Evolutionary conservation across 768 basidiomycete species (phyloP), one percentile per base, ranked within the genome.

Genomic region (Leccinum rimulosum): DNA sequence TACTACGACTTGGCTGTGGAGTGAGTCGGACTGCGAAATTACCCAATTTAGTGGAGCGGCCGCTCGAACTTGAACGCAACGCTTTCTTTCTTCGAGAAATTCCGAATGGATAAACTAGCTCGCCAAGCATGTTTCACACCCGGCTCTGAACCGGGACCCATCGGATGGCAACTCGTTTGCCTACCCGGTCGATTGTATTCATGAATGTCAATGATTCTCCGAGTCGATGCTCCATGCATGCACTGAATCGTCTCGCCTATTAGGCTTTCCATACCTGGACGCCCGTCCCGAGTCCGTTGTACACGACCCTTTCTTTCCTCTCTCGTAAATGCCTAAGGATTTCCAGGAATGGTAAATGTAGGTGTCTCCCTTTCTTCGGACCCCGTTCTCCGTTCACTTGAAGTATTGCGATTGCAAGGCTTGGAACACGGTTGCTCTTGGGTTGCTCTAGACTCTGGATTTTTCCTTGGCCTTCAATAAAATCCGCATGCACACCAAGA

Each of bases 391-490:
- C 52, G 31, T 57, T 57, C 36, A 43, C 10, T 45, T 45, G 10
- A n/a, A 56, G 61, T 50, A 55, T 57, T 48, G 47, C 8, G 30
- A 36, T 58, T 67, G 52, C 56, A 28, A 6, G 35, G 17, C 30
- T 50, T 17, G 55, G 50, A 27, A 22, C 25, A 36, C 28, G 19
- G 6, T 49, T 52, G 12, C 38, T 54, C 50, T 36, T 53, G 45
- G 49, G 28, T 47, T 25, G 33, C 47, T 52, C 57, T 55, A 40
- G 65, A 60, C 52, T 28, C 43, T 57, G 35, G 17, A 17, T 33
- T 38, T 30, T 12, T 36, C 56, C 65, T 64, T 64, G 63, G 56
- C 62, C n/a, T n/a, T 40, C 35, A 25, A 50, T 55, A 47, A 33
- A 33, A 35, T 25, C 12, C 14, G 36, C 30, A 33, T 48, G 14